Base-by-base conservation (phyloP, 805 yeast species). In the Vanderwaltozyma yarrowii region DNA sequence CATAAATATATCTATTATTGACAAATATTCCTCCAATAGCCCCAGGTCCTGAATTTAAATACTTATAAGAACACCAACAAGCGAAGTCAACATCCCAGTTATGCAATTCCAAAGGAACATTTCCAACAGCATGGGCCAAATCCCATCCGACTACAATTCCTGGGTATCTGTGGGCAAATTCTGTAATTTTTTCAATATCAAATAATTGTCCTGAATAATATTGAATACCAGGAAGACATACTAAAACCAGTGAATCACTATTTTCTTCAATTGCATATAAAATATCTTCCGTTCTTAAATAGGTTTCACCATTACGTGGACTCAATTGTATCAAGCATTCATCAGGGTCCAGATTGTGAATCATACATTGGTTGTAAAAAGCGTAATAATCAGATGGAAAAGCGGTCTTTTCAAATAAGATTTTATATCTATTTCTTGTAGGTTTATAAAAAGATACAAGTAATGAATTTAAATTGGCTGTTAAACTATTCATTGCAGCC, bases 71-170 rank as follows among this genome's bases (percentile, higher is more conserved):
- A 58, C 97, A 88, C 87, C 95, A 88, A 15, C 76, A 85, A 1
- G 96, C 97, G 65, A 88, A 87, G 60, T 88, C 97, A 4, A 84
- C 92, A 40, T 71, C 64, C 95, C 96, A 88, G 35, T 83, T 85
- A 56, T 88, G 96, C 37, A 88, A 62, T 35, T 70, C 50, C 37
- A 89, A 60, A 7, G 76, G 78, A 2, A 85, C 88, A 57, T 89
- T 89, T 2, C 96, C 97, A 2, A 70, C 89, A 2, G 94, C 95
- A 57, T 88, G 97, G 1, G 97, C 97, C 47, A 88, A 67, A 58
- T 88, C 97, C 96, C 96, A 88, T 1, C 96, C 96, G 21, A 79
- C 82, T 2, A 72, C 64, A 26, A 82, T 69, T 19, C 62, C 72
- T 41, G 44, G 45, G 51, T 41, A 54, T 16, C 52, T 47, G 40